phyloP scores from a whole-genome alignment of 2,329 filamentous ascomycete genomes.

The Cercospora berteroae region DNA sequence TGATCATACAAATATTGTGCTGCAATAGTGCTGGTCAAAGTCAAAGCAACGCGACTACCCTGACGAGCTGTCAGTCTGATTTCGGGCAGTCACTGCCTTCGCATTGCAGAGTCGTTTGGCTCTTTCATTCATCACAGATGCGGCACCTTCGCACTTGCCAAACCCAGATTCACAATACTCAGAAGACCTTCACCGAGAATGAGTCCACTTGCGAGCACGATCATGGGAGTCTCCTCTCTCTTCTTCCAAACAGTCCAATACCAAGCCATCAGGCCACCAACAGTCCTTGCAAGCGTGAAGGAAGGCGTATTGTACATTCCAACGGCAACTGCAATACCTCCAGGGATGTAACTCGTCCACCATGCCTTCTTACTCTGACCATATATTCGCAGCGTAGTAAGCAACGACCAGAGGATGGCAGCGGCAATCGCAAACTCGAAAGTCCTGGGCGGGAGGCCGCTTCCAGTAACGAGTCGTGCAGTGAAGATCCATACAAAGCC shows the following conservation, averaged over 20 bases:
- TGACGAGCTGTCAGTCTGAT: background rate
- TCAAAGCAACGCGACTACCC: background rate
- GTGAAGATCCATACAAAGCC: constrained; percentile 98
- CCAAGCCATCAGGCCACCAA: constrained; percentile 74
- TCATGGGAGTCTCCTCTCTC: constrained; percentile 69
- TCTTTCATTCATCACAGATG: constrained; percentile 52
- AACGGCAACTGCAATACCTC: constrained; percentile 92
- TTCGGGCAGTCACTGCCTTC: background rate
- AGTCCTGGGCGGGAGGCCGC: constrained; percentile 81
- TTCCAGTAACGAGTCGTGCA: constrained; percentile 83
- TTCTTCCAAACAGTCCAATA: constrained; percentile 66
- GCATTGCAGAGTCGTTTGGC: background rate
- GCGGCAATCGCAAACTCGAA: constrained; percentile 73
- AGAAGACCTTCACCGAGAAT: constrained; percentile 90
- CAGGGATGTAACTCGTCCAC: constrained; percentile 78
- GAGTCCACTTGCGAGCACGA: constrained; percentile 85
- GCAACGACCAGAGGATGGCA: constrained; percentile 68
- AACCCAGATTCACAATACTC: constrained; percentile 81
- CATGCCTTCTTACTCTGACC: constrained; percentile 43
- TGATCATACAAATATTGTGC: background rate
- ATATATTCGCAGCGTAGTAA: constrained; percentile 69
- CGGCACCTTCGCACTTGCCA: constrained; percentile 74
- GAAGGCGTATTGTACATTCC: constrained; percentile 98
- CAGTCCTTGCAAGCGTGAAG: constrained; percentile 84
- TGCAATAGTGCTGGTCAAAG: background rate